These are phyloP conservation scores for Ephemerocybe angulata DNA, from an alignment of 768 basidiomycete genomes.

Conservation along the genomic window DNA sequence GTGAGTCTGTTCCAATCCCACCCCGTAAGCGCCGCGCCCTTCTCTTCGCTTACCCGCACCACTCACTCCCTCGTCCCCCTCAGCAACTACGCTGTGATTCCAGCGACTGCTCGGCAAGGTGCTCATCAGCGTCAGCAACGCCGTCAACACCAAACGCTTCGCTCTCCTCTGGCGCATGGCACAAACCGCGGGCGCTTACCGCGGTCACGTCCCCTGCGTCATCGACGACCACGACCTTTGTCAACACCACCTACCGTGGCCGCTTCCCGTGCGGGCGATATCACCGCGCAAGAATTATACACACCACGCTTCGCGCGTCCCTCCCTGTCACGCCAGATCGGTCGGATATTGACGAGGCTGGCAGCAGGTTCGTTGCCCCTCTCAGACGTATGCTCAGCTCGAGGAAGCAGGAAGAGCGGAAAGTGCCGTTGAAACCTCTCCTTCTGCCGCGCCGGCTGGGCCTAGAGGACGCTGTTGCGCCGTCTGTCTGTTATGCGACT, in stretches of 20 bases:
- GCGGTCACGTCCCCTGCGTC: conserved; percentile 4
- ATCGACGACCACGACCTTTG: conserved; percentile 4
- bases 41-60: neutral
- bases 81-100: neutral
- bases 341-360: neutral
- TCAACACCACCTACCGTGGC: conserved; percentile 6
- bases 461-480: neutral
- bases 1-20: conserved; percentile 7
- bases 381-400: conserved; percentile 2
- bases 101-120: neutral
- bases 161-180: neutral
- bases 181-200: conserved; percentile 4
- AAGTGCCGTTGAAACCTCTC: conserved; percentile 2
- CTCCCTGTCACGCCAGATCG: neutral
- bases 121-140: too few species aligned
- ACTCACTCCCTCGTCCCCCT: neutral
- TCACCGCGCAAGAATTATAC: conserved; percentile 1
- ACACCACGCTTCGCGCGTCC: conserved; percentile 5
- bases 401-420: neutral
- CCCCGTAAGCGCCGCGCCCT: neutral
- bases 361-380: neutral
- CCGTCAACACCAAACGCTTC: too few species aligned
- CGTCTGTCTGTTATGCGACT: too few species aligned
- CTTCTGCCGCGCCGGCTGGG: neutral
- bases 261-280: conserved; percentile 8